A percentile compares a stretch with the other conserved stretches of the same genome.
These are phyloP conservation scores for Sugiyamaella americana DNA, from an alignment of 805 yeast genomes.

Conservation along the genomic window DNA sequence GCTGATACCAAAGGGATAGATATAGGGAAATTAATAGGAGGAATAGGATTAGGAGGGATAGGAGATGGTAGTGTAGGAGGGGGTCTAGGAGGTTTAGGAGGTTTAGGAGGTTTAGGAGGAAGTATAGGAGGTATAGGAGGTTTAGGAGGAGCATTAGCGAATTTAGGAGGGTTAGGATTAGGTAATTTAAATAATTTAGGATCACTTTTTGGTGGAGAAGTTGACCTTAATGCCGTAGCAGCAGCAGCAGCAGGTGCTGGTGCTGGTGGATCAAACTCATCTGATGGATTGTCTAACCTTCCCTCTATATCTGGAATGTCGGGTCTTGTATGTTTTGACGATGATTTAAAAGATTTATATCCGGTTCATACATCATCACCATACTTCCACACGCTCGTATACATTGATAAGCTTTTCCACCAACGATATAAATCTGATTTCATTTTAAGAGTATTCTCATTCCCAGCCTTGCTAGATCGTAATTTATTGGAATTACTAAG, in stretches of 20 bases:
- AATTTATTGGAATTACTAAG: slow-evolving; percentile 68
- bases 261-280: neutral
- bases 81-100: neutral
- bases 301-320: slow-evolving; percentile 24
- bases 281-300: neutral
- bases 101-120: neutral
- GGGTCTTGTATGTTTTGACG: slow-evolving; percentile 62
- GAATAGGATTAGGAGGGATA: neutral
- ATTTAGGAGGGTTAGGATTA: neutral
- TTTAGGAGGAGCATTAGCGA: neutral
- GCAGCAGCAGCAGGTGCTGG: neutral
- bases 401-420: slow-evolving; percentile 67
- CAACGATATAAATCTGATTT: slow-evolving; percentile 83
- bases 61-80: neutral
- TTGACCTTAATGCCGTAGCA: too few species aligned
- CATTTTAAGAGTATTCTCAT: slow-evolving; percentile 79
- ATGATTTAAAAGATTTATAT: slow-evolving; percentile 74
- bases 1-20: slow-evolving; percentile 47
- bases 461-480: slow-evolving; percentile 86
- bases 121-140: neutral
- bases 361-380: slow-evolving; percentile 83
- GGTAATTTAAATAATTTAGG: neutral
- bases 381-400: slow-evolving; percentile 79
- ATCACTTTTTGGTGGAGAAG: neutral
- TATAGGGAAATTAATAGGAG: neutral